Conservation (phyloP, 2,329 filamentous ascomycete species). For the Sclerotiophoma versabilis region DNA sequence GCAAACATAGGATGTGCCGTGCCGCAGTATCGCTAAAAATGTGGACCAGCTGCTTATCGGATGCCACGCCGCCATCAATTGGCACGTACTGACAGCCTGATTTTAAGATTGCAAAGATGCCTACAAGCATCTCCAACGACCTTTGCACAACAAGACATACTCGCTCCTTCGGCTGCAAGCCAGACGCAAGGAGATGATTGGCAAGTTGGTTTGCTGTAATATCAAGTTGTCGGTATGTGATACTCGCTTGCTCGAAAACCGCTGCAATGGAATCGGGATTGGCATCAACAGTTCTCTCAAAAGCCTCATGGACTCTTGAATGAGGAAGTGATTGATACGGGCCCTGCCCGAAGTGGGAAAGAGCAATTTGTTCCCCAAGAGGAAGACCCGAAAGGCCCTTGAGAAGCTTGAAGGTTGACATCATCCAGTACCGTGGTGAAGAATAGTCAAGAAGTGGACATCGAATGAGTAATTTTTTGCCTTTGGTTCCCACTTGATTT, state of each 20-base stretch:
- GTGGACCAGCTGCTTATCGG: conserved; percentile 51
- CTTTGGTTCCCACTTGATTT: background rate
- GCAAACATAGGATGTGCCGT: conserved; percentile 58
- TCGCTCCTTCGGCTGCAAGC: conserved; percentile 49
- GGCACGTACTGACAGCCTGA: conserved; percentile 67
- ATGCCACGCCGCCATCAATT: conserved; percentile 60
- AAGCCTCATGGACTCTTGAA: conserved; percentile 34
- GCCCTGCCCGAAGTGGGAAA: conserved; percentile 37
- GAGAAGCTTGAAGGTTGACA: conserved; percentile 11
- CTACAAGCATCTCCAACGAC: conserved; percentile 64
- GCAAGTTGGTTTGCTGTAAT: conserved; percentile 23
- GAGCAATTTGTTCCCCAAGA: conserved; percentile 24
- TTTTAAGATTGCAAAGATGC: conserved; percentile 64
- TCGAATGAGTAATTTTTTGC: background rate
- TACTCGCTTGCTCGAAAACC: conserved; percentile 22
- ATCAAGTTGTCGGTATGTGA: conserved; percentile 24
- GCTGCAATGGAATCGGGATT: conserved; percentile 34
- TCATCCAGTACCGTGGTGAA: background rate
- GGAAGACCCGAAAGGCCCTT: conserved; percentile 26
- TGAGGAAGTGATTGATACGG: conserved; percentile 23
- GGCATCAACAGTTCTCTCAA: conserved; percentile 34
- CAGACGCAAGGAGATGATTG: conserved; percentile 30
- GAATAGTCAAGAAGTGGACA: background rate
- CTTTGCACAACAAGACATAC: conserved; percentile 64
- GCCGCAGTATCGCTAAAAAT: conserved; percentile 59